Conservation (phyloP, 2,329 filamentous ascomycete genomes). For the Magnaporthiopsis incrustans region DNA sequence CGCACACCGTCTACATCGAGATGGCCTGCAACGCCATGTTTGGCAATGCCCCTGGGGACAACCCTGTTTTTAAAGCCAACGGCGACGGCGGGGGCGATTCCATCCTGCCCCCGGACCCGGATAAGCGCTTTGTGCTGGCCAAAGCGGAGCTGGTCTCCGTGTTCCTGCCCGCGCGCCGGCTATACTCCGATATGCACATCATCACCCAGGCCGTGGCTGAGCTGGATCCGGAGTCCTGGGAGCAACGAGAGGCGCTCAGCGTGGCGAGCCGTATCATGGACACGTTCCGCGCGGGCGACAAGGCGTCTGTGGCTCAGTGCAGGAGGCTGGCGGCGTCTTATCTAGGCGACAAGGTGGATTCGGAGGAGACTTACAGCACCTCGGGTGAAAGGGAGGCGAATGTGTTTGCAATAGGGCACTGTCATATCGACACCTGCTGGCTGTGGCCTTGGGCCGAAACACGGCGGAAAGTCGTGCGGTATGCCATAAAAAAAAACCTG, state of each 20-base stretch:
- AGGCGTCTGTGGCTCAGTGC: slow-evolving; percentile 45
- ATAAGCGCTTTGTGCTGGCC: slow-evolving; percentile 47
- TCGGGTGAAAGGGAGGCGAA: slow-evolving; percentile 39
- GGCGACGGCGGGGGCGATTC: slow-evolving; percentile 42
- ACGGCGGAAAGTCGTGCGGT: slow-evolving; percentile 60
- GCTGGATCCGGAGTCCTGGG: slow-evolving; percentile 55
- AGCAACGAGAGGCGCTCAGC: slow-evolving; percentile 54
- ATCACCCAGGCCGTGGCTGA: slow-evolving; percentile 58
- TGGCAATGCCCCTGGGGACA: slow-evolving; percentile 28
- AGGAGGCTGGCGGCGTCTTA: slow-evolving; percentile 53
- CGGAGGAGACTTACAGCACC: slow-evolving; percentile 48
- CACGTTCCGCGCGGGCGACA: slow-evolving; percentile 51
- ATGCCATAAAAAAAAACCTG: not conserved
- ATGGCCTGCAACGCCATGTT: slow-evolving; percentile 68
- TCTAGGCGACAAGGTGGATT: slow-evolving; percentile 50
- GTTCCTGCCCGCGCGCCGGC: slow-evolving; percentile 49
- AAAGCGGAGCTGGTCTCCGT: slow-evolving; percentile 55
- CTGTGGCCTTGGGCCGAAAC: slow-evolving; percentile 65
- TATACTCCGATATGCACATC: slow-evolving; percentile 60
- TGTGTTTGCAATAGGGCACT: slow-evolving; percentile 57
- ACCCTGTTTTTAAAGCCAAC: slow-evolving; percentile 16
- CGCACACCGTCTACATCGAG: slow-evolving; percentile 58
- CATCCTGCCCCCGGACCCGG: slow-evolving; percentile 53
- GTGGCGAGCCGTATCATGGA: slow-evolving; percentile 58
- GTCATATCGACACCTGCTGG: slow-evolving; percentile 65